Evolutionary conservation across 805 yeast species (phyloP), one percentile per base, ranked within the genome.

Genomic region (Lachancea quebecensis): DNA sequence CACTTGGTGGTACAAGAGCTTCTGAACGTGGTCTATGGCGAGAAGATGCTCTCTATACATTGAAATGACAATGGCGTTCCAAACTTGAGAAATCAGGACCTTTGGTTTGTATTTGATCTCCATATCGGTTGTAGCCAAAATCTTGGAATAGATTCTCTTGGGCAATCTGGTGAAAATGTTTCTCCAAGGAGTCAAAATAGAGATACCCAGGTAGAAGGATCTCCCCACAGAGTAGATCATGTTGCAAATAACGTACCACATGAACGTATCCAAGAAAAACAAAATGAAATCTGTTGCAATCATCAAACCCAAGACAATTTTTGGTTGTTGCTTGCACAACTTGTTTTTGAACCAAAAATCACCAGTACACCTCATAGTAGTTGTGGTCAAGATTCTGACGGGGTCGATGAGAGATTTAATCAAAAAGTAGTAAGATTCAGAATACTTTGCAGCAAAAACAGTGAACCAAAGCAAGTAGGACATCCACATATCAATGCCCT

Each of bases 171-270:
- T 82, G 76, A 91, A 93, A 58, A 93, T 90, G 68, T 95, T 93
- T 80, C 98, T 87, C 99, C 99, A 93, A 51, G 99, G 99, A 35
- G 99, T 93, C 75, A 90, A 81, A 55, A 93, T 91, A 38, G 99
- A 93, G 59, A 93, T 90, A 84, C 99, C 99, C 69, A 95, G 78
- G 77, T 91, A 93, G 78, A 93, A 93, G 12, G 99, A 93, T 66
- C 96, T 87, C 58, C 96, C 97, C 61, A 93, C 88, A 50, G 98
- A 91, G 80, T 88, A 90, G 56, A 88, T 78, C 69, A 95, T 85
- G 79, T 91, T 93, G 67, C 85, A 82, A 59, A 93, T 74, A 74
- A 93, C 90, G 77, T 93, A 93, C 99, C 99, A 93, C 84, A 93
- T 78, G 69, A 88, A 93, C 50, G 99, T 88, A 85, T 93, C 99